A percentile compares a stretch with the other conserved stretches of the same genome.
Conservation (phyloP, 352 stramenopile genomes). For the Hyphochytrium catenoides region DNA sequence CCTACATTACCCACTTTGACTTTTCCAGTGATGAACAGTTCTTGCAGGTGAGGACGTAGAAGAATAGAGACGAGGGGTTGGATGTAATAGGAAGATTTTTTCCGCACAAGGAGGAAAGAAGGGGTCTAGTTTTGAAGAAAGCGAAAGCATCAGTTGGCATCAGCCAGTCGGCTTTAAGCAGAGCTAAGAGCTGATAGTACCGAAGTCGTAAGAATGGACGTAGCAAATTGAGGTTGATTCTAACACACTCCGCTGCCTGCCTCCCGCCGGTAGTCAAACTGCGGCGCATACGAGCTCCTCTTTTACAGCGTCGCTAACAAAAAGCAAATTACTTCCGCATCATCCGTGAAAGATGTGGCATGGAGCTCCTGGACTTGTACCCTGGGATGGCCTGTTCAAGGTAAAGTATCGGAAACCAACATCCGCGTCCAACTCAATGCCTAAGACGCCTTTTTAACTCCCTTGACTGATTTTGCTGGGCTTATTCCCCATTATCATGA, state of each 20-base stretch:
- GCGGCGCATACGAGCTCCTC: constrained; percentile 53
- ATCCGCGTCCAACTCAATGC: no score
- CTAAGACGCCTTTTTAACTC: no score
- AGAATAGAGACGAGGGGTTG: constrained; percentile 14
- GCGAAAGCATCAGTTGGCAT: no score
- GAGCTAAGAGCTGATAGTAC: no score
- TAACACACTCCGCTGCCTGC: not conserved
- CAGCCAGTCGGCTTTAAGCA: no score
- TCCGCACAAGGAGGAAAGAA: no score
- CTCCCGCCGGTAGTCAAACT: constrained; percentile 16
- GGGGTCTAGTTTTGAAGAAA: no score
- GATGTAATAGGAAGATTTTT: no score
- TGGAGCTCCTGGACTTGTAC: constrained; percentile 70
- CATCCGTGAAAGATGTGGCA: constrained; percentile 45
- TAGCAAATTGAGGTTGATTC: not conserved
- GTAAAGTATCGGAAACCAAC: constrained; percentile 12
- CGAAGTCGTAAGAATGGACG: no score
- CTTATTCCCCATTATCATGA: no score
- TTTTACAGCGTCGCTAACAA: constrained; percentile 58
- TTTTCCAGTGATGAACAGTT: constrained; percentile 38
- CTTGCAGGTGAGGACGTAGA: constrained; percentile 23
- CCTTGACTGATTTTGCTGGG: no score
- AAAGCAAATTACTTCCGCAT: constrained; percentile 21
- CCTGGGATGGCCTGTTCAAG: constrained; percentile 68
- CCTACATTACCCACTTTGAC: constrained; percentile 49